Conservation (phyloP, 352 stramenopile species). For the Phytophthora pini region DNA sequence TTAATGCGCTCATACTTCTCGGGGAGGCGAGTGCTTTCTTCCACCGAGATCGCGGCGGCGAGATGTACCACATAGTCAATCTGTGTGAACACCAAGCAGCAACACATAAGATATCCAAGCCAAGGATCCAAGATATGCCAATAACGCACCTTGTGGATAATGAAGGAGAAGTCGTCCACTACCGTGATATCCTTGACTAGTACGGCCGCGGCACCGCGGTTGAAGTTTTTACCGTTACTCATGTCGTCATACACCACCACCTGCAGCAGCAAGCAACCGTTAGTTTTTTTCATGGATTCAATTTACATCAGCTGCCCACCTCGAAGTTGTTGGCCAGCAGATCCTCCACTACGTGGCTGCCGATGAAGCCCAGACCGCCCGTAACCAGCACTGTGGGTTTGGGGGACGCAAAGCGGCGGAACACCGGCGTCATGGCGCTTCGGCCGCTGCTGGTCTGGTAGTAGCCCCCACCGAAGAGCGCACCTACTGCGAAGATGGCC, state of each 20-base stretch:
- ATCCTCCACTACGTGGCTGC: constrained; percentile 87
- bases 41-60: constrained; percentile 84
- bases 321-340: constrained; percentile 79
- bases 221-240: constrained; percentile 91
- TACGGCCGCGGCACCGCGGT: constrained; percentile 70
- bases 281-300: constrained; percentile 5
- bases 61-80: constrained; percentile 88
- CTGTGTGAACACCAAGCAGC: constrained; percentile 28
- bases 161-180: constrained; percentile 80
- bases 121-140: not conserved
- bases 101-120: constrained; percentile 2
- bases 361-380: constrained; percentile 84
- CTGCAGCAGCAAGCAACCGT: constrained; percentile 33
- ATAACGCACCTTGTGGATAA: constrained; percentile 71
- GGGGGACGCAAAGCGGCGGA: constrained; percentile 34
- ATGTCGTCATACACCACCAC: constrained; percentile 90
- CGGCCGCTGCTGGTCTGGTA: constrained; percentile 47
- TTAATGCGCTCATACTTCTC: constrained; percentile 91
- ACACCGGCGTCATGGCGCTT: constrained; percentile 32
- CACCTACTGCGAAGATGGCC: constrained; percentile 69
- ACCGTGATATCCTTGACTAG: constrained; percentile 88
- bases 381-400: constrained; percentile 80
- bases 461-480: constrained; percentile 75
- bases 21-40: constrained; percentile 84
- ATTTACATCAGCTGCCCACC: constrained; percentile 31